Base-by-base conservation (phyloP, 768 basidiomycete species). In the Boletellus sp. region DNA sequence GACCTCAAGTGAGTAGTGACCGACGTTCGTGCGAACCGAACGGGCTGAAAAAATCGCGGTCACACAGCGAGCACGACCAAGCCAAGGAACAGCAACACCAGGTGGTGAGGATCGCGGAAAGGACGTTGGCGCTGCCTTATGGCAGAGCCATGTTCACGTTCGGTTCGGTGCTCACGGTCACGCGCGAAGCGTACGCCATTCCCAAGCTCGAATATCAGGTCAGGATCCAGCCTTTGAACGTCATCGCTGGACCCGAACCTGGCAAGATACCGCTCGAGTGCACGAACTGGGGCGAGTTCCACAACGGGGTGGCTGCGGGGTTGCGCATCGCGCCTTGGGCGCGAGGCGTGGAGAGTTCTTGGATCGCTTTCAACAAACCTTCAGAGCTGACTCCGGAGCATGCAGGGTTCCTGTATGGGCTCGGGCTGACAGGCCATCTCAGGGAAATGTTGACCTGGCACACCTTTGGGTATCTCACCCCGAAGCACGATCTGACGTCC, bases 331-430 rank as follows among this genome's bases (percentile, higher is more conserved):
- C 87, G 0, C 83, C 89, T 0, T 77, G 80, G n/a, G 79, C 85
- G 9, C 69, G 73, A 42, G 83, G 82, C 10, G 79, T 98, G 37
- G 92, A 96, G 64, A 90, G 89, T 60, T 92, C 93, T 0, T 97
- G 94, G 91, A 93, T 96, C 46, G 85, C 87, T 13, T 97, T 94
- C 76, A 95, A 98, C 69, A 90, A 89, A 59, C 95, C 96, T 0
- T 78, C 83, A 0, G 90, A 94, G 39, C 78, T 94, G 46, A 94
- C 89, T 5, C 84, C 94, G 0, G 86, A 93, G 61, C 96, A 98
- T 63, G 96, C 94, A n/a, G 96, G 96, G 2, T 94, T 97, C 71
- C 74, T 99, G 37, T 83, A 91, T 35, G 96, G 91, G 15, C 78
- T 99, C 9, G 96, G 96, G 0, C 73, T 99, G 20, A 90, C 85